phyloP scores from a whole-genome alignment of 805 yeast genomes.

The Metschnikowia bowlesiae region DNA sequence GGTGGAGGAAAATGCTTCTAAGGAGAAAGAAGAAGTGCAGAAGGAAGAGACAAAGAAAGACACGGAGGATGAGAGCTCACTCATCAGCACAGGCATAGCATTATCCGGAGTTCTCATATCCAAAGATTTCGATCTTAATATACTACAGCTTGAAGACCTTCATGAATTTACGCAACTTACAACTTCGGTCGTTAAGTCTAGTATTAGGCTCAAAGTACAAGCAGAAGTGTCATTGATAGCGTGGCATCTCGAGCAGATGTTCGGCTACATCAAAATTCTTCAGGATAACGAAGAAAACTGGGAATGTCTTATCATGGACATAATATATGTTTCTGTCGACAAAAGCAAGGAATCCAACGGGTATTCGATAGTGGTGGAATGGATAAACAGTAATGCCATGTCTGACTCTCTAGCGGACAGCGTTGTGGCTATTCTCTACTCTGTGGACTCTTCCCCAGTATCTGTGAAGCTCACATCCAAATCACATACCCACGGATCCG shows the following conservation, averaged over 20 bases:
- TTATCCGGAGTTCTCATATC: conserved; percentile 86
- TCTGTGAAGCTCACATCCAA: conserved; percentile 82
- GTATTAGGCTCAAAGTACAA: conserved; percentile 71
- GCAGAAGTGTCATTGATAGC: conserved; percentile 76
- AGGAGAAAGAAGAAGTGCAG: not conserved
- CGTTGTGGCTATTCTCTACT: conserved; percentile 80
- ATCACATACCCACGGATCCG: conserved; percentile 43
- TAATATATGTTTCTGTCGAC: conserved; percentile 43
- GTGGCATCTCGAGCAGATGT: conserved; percentile 95
- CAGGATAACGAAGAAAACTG: conserved; percentile 48
- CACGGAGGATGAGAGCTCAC: conserved; percentile 13
- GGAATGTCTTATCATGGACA: conserved; percentile 44
- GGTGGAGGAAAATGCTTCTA: not conserved
- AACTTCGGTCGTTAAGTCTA: conserved; percentile 77
- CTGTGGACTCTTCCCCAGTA: conserved; percentile 93
- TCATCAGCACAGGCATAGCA: conserved; percentile 27
- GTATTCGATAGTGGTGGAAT: conserved; percentile 63
- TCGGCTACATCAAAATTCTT: conserved; percentile 70
- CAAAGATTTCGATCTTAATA: conserved; percentile 80
- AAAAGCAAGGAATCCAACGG: conserved; percentile 23
- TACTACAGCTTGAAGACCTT: conserved; percentile 80
- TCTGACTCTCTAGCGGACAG: conserved; percentile 95
- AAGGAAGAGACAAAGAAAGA: conserved; percentile 7
- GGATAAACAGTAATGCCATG: conserved; percentile 79
- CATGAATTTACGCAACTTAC: conserved; percentile 85